Percentiles rank a stretch among this genome's conserved stretches.
Evolutionary conservation across 768 basidiomycete genomes (phyloP).

Genomic region (Termitomyces titanicus): DNA sequence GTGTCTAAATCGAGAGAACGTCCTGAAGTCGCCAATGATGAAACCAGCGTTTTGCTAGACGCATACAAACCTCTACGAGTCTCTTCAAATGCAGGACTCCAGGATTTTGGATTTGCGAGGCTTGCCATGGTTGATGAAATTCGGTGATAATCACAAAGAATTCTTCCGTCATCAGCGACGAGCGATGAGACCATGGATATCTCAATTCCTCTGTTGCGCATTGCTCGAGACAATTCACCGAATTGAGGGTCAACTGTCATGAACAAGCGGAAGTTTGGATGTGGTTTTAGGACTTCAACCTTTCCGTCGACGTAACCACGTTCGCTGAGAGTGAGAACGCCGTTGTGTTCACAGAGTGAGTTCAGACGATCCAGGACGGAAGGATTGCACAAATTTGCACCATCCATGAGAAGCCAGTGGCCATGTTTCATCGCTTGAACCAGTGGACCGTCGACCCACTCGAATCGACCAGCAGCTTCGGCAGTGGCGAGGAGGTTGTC

Average conservation of each 20-base stretch:
- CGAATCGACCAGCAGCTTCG: constrained; percentile 57
- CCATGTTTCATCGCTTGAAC: constrained; percentile 83
- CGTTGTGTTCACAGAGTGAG: constrained; percentile 88
- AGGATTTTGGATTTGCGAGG: constrained; percentile 5
- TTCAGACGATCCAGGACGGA: constrained; percentile 97
- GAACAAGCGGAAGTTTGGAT: constrained; percentile 87
- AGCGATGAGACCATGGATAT: constrained; percentile 46
- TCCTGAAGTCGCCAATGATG: constrained; percentile 30
- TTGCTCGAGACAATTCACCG: constrained; percentile 94
- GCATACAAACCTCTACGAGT: constrained; percentile 31
- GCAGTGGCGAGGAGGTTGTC: constrained; percentile 17
- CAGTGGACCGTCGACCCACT: constrained; percentile 95
- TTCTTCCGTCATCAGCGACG: constrained; percentile 41
- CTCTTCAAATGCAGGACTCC: constrained; percentile 28
- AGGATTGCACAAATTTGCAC: constrained; percentile 91
- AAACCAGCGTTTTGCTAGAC: not conserved
- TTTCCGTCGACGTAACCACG: constrained; percentile 78
- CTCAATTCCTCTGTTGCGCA: constrained; percentile 97
- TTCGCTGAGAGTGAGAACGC: constrained; percentile 82
- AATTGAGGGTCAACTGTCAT: constrained; percentile 90
- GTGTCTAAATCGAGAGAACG: constrained; percentile 47
- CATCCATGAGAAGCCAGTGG: constrained; percentile 87
- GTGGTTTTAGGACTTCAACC: constrained; percentile 74
- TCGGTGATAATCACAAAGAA: constrained; percentile 45
- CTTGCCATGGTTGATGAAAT: constrained; percentile 32